Base-by-base conservation (phyloP, 140 eudicot genomes). In the Stevia rebaudiana region DNA sequence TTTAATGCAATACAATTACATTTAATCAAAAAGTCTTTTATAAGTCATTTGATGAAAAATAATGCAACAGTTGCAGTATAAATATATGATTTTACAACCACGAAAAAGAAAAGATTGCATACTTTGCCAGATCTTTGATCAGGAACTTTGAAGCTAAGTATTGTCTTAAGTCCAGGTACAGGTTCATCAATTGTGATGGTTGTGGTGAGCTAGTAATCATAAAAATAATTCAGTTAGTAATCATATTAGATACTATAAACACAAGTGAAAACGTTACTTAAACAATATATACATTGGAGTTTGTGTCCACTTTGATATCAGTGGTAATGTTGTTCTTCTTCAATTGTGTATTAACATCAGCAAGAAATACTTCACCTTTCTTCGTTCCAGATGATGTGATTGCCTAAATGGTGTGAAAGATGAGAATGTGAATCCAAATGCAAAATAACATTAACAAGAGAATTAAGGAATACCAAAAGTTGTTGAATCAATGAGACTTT, bases 61-160 rank as follows among this genome's bases (percentile, higher is more conserved):
- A 11, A 28, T 41, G 35, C 23, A 46, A 31, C 25, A n/a, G 39
- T 54, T 41, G 43, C 55, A 25, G 9, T 13, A 44, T 54, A 55
- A 57, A 69, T 46, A 47, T 8, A 12, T 53, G 18, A 66, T 21
- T 30, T 41, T 58, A 25, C 42, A 55, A 55, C 42, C 53, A 56
- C 19, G 13, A 59, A 51, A 11, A 59, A 51, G 16, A 17, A 36
- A 33, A 22, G 3, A 50, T 16, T 62, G 19, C 61, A 74, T 72
- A 86, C 97, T 89, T 81, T 89, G 76, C 84, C 82, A 68, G 97
- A 86, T 48, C 80, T 81, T 59, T 83, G 85, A 67, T 76, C 92
- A 16, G 97, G 95, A 68, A 83, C 82, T 56, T 25, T 81, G 68
- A 81, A 89, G 85, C 92, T 86, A 28, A 89, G 41, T 40, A 86